Percentiles rank a stretch among this genome's conserved stretches.
Evolutionary conservation across 2,329 filamentous ascomycete species (phyloP).

Genomic region (Thielaviopsis populi): DNA sequence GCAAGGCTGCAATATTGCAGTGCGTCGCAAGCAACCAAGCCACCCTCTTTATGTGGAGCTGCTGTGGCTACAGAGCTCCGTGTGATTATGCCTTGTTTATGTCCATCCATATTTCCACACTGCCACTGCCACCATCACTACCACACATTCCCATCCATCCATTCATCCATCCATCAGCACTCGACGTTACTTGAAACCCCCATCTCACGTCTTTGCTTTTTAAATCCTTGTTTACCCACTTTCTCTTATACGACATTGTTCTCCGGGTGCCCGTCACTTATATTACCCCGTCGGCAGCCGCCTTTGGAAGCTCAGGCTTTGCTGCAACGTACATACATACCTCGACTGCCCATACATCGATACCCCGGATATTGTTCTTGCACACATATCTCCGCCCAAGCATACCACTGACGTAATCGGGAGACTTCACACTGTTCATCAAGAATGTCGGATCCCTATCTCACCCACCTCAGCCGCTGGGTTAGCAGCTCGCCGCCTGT

Average conservation of each 20-base stretch:
- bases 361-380: neutral
- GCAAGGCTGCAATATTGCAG: neutral
- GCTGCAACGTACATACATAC: neutral
- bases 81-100: neutral
- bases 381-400: neutral
- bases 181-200: neutral
- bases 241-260: neutral
- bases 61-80: neutral
- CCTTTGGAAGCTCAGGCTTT: neutral
- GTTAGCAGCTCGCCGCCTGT: conserved; percentile 76
- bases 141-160: neutral
- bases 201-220: neutral
- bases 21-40: neutral
- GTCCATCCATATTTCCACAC: neutral
- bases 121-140: neutral
- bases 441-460: conserved; percentile 40
- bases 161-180: neutral
- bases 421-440: neutral
- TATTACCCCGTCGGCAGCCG: neutral
- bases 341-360: neutral
- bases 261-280: neutral
- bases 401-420: neutral
- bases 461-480: conserved; percentile 44
- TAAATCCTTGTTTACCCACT: neutral
- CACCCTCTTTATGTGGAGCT: conserved; percentile 1